Evolutionary conservation across 441 rosid genomes (phyloP), one percentile per base, ranked within the genome.

Genomic region (Jatropha podagrica): DNA sequence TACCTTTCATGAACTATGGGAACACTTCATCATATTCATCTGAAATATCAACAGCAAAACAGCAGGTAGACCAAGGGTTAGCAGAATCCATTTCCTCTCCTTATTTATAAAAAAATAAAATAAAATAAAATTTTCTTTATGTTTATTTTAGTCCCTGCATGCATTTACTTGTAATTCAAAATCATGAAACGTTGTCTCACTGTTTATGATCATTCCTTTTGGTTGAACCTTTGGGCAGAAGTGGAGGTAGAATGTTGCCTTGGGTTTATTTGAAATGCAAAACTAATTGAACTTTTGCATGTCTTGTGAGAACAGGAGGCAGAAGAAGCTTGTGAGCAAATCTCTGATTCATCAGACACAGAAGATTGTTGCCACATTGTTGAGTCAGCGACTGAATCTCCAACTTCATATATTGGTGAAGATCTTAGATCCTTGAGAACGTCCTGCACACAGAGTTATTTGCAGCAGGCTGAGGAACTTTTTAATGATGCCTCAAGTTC

Each of bases 271-370:
- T 59, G 17, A 62, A 46, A 63, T 46, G 51, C 23, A 60, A 72
- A 49, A 68, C 26, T 49, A 40, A 27, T 72, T 58, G 32, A 52
- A 20, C 27, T 75, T 41, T 52, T 55, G 13, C 13, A 7, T n/a
- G 65, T 77, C 69, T 51, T 72, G 66, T 73, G 65, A 62, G 65
- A 78, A 72, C 85, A 91, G 96, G 96, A 89, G 79, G 81, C 62
- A 64, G 86, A 86, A 78, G 92, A 85, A 70, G 77, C 40, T 59
- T 68, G 74, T 42, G 86, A 80, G 80, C 78, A 60, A 74, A 70
- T 69, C 32, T 67, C 77, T 51, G 78, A 65, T 79, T 76, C 80
- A 66, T 72, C 79, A 70, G 83, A 78, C 13, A 69, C 73, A 12
- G 82, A 79, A 65, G 65, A 74, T 66, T 56, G 59, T 63, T 73